These are phyloP conservation scores for Penicillium pulvis DNA, from an alignment of 495 filamentous ascomycete genomes.

Conservation along the genomic window DNA sequence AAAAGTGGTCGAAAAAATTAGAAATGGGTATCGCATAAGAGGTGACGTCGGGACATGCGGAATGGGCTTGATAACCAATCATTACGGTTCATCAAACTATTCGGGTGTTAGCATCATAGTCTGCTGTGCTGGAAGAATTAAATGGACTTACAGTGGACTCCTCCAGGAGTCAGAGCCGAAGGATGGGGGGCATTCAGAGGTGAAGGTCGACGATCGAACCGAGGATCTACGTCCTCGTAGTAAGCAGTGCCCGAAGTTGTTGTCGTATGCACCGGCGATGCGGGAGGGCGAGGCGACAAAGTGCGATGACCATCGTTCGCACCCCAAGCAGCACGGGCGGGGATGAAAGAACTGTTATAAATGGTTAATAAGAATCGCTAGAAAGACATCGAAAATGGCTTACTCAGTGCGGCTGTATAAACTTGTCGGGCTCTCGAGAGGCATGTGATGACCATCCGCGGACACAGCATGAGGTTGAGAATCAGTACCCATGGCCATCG, in stretches of 20 bases:
- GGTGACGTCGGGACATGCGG: constrained; percentile 11
- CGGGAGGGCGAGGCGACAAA: constrained; percentile 16
- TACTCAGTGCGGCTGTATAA: constrained; percentile 76
- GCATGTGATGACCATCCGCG: constrained; percentile 28
- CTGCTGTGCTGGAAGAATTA: neutral
- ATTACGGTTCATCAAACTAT: constrained; percentile 22
- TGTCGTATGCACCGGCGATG: constrained; percentile 13
- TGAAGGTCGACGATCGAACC: constrained; percentile 62
- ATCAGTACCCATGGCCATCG: constrained; percentile 67
- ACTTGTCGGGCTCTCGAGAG: constrained; percentile 60
- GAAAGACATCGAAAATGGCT: constrained; percentile 35
- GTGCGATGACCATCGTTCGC: constrained; percentile 21
- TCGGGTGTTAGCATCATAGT: constrained; percentile 5
- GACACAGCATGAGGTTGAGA: constrained; percentile 59
- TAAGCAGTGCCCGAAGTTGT: constrained; percentile 52
- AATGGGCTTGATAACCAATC: constrained; percentile 7
- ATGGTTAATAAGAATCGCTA: constrained; percentile 30
- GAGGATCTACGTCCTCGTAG: constrained; percentile 93
- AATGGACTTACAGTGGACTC: constrained; percentile 33
- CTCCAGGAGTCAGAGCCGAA: constrained; percentile 39
- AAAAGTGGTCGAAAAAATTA: constrained; percentile 15
- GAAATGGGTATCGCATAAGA: constrained; percentile 28
- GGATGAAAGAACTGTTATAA: constrained; percentile 57
- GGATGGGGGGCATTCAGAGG: constrained; percentile 28
- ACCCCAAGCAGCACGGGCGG: constrained; percentile 57